Base-by-base conservation (phyloP, 768 basidiomycete species). In the Holtermannia corniformis region DNA sequence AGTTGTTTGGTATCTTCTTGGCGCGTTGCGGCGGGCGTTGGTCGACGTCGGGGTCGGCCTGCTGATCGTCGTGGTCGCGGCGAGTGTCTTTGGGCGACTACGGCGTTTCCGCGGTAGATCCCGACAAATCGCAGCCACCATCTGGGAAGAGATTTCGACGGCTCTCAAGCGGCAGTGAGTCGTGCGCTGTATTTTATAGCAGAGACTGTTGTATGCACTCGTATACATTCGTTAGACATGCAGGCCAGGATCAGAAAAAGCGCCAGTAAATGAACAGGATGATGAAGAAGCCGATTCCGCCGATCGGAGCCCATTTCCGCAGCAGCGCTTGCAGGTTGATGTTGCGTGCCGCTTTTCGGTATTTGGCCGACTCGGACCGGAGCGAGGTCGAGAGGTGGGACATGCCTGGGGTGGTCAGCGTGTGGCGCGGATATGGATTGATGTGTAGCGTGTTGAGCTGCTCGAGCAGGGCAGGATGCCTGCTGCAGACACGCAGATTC, bases 301-400 rank as follows among this genome's bases (percentile, higher is more conserved):
- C 91, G 50, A 97, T 73, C 1, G 95, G 95, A 37, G 92, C 95
- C 74, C 92, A 99, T 68, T 97, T 89, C 56, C 95, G 82, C 60
- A 96, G 70, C 83, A 97, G 85, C 13, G 91, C 89, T 61, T 92
- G 81, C 50, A 92, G 69, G 67, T 97, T 97, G 74, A 99, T 86
- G 64, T 95, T 90, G 61, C 87, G 78, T 22, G 95, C 90, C 23
- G 90, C 89, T 74, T 87, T 92, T 47, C 93, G 83, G 73, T 97
- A 99, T 75, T 88, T 97, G 75, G 95, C 87, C 16, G 91, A 95
- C 74, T 99, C 95, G 44, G 92, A 86, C 44, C 90, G 83, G 32
- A 99, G 78, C 5, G 90, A 93, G 2, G 85, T 88, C 21, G 92
- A 96, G 50, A 99, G 77, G 69, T 92, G 87, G 20, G 91, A 95